Evolutionary conservation across 164 flowering plant genomes (phyloP).

Genomic region (Amborella trichopoda): DNA sequence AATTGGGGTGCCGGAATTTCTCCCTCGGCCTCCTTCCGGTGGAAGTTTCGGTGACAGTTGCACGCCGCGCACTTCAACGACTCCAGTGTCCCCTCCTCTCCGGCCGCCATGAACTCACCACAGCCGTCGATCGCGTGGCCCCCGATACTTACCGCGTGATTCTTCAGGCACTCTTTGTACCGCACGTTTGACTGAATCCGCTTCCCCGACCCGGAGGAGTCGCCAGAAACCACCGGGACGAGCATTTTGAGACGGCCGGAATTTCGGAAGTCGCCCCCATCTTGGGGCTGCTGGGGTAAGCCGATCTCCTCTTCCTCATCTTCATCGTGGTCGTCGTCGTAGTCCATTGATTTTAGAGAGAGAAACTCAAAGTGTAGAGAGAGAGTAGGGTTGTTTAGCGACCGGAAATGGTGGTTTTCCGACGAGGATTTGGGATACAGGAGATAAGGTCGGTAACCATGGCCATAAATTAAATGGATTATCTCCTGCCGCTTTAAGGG

Average conservation of each 20-base stretch:
- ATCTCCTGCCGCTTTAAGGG: no score
- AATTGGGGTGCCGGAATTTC: no score
- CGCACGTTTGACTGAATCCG: slow-evolving; percentile 6
- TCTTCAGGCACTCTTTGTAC: slow-evolving; percentile 66
- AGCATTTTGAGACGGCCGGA: slow-evolving; percentile 6
- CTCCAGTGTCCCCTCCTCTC: slow-evolving; percentile 61
- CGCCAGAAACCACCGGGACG: slow-evolving; percentile 5
- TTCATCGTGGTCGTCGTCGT: slow-evolving; percentile 38
- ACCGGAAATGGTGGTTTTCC: background rate
- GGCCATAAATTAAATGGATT: no score
- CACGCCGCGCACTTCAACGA: slow-evolving; percentile 73
- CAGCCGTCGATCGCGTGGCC: slow-evolving; percentile 77
- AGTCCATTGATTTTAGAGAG: slow-evolving; percentile 16
- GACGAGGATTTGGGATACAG: no score
- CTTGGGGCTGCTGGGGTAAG: slow-evolving; percentile 21
- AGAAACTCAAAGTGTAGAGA: background rate
- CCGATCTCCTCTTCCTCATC: slow-evolving; percentile 45
- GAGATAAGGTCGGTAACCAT: no score
- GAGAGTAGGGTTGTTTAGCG: background rate
- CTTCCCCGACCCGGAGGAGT: background rate
- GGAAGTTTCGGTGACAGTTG: slow-evolving; percentile 77
- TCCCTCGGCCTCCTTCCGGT: slow-evolving; percentile 46
- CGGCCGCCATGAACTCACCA: slow-evolving; percentile 74
- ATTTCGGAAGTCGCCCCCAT: slow-evolving; percentile 17
- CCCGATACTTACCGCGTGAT: slow-evolving; percentile 62